Percentiles rank a stretch among this genome's conserved stretches.
Evolutionary conservation across 805 yeast genomes (phyloP).

Genomic region (Metschnikowia gruessii): DNA sequence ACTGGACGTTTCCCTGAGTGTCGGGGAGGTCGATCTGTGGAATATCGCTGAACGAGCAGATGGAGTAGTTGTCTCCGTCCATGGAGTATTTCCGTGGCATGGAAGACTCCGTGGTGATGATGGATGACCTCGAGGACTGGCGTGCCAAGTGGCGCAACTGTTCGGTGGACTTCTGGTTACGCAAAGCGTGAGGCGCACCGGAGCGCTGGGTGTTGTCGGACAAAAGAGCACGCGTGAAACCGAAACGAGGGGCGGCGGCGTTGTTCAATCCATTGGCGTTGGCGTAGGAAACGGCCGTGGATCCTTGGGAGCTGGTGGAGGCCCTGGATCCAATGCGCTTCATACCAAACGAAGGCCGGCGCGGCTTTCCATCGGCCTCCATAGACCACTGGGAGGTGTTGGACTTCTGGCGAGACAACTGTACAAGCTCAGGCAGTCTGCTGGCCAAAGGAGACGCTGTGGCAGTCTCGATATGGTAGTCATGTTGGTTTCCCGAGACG

Average conservation of each 20-base stretch:
- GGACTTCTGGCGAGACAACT: conserved; percentile 28
- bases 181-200: conserved; percentile 16
- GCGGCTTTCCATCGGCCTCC: conserved; percentile 25
- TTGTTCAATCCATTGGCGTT: conserved; percentile 20
- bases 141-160: conserved; percentile 26
- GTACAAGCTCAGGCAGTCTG: conserved; percentile 4
- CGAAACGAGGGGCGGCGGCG: conserved; percentile 25
- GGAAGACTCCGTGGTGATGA: conserved; percentile 32
- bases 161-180: conserved; percentile 30
- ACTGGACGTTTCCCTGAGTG: conserved; percentile 16
- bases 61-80: conserved; percentile 31
- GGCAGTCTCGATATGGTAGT: not conserved
- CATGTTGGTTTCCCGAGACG: conserved; percentile 5
- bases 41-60: conserved; percentile 37
- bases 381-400: conserved; percentile 38
- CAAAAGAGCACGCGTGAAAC: conserved; percentile 40
- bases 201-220: conserved; percentile 29
- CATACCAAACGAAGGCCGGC: conserved; percentile 28
- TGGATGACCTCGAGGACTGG: conserved; percentile 35
- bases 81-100: conserved; percentile 11
- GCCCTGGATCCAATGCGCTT: conserved; percentile 30
- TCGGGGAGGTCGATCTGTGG: conserved; percentile 18
- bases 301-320: conserved; percentile 24
- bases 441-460: conserved; percentile 9
- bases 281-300: conserved; percentile 1